Evolutionary conservation across 306 rosid species (phyloP), one percentile per base, ranked within the genome.

Genomic region (Begonia fuchsioides): DNA sequence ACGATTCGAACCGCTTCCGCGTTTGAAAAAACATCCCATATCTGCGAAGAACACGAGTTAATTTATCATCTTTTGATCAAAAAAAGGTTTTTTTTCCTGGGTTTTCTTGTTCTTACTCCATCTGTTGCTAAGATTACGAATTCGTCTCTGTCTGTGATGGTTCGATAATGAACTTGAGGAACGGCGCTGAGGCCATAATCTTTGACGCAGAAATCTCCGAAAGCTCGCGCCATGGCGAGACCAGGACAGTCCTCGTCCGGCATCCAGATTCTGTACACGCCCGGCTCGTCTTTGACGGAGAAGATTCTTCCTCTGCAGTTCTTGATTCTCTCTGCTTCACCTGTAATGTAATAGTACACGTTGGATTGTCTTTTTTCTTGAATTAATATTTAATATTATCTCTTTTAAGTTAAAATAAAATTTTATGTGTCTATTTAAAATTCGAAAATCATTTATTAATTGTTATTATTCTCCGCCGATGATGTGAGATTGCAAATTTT

Each of bases 221-320:
- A 81, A 43, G 96, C 83, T 60, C 98, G 80, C 10, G 98, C 72
- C 98, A 92, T 92, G 17, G 98, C 98, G 0, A 92, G 75, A 54
- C 98, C 96, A 20, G 98, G 95, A 56, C 80, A 85, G 53, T 92
- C 85, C 44, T 72, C 85, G 18, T 92, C 93, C 10, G 98, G 87
- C 94, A 92, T 86, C 98, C 98, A 92, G 49, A 92, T 20, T 73
- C 98, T 82, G 68, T 38, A 71, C 0, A 81, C 87, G 11, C 75
- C 77, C 5, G 98, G 96, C 32, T 92, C 96, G 55, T 73, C 87
- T 32, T 71, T 67, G 6, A 69, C 76, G 3, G 96, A 75, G 3
- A 77, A 79, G 47, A 85, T 62, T 53, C 98, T 85, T 6, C 98
- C 98, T 18, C 73, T 68, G 44, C 87, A 75, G 9, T 7, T 68